Evolutionary conservation across 371 early-diverging fungal genomes (phyloP), one percentile per base, ranked within the genome.

Genomic region (Syncephalastrum monosporum): DNA sequence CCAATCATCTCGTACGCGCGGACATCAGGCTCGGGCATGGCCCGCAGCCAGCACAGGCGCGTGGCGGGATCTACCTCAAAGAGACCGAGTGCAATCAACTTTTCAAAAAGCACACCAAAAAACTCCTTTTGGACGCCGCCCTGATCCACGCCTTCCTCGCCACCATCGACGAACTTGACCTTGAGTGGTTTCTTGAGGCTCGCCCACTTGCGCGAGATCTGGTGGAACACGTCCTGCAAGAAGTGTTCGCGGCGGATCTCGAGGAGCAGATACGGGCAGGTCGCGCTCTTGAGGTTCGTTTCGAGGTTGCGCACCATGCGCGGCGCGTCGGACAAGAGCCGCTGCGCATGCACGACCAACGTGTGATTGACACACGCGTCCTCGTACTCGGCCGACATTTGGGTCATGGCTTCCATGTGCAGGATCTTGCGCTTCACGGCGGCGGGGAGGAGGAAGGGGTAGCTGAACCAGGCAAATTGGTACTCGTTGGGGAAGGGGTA

Each of bases 111-210:
- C 17, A 96, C 85, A 58, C 90, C 82, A 68, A 96, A 94, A 88
- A 94, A 97, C 56, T 99, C 99, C 61, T 97, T 96, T 56, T 93
- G 90, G 6, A 99, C 82, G 1, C 99, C 99, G 15, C 99, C 99
- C 53, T 91, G 95, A 71, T 98, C 98, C 55, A 88, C 91, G 72
- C 90, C 85, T 60, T 87, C 89, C 69, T 97, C 97, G 10, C 91
- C 94, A 44, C 91, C 87, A 7, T 83, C 85, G 8, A 90, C 68
- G 76, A 96, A 95, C 63, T 86, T 82, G 50, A 95, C 88, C 42
- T 88, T 87, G 19, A 97, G 73, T 0, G 88, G 89, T 59, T 93
- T 90, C 64, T 95, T 93, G 29, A 90, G 61, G 49, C 87, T 87
- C 4, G 66, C 50, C 72, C 65, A 71, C 43, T 78, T 74, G 6